phyloP scores from a whole-genome alignment of 768 basidiomycete genomes.

The Lyophyllum shimeji region DNA sequence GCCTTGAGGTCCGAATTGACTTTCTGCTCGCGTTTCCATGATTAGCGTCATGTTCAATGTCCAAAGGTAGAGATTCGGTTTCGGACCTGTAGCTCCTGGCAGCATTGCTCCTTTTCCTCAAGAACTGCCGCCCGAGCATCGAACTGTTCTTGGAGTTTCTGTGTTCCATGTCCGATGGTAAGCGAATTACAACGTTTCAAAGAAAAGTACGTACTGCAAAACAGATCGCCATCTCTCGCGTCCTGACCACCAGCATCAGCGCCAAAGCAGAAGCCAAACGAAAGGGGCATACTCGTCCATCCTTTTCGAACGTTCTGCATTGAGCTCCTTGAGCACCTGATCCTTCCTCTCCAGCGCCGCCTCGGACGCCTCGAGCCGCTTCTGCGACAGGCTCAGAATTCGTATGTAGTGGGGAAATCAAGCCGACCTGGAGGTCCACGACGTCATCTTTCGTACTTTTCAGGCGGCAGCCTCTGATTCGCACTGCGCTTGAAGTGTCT shows the following conservation, averaged over 20 bases:
- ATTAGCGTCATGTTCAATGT: not conserved
- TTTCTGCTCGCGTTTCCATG: conserved; percentile 21
- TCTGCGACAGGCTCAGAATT: not conserved
- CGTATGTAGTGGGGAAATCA: not conserved
- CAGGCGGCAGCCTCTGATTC: conserved; percentile 45
- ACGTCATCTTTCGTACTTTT: conserved; percentile 38
- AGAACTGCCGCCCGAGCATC: conserved; percentile 5
- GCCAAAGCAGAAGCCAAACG: not conserved
- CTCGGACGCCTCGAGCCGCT: not conserved
- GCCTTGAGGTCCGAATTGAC: conserved; percentile 31
- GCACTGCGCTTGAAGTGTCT: conserved; percentile 25
- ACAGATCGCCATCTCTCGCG: not conserved
- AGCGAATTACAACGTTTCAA: not conserved
- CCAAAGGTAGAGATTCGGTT: not conserved
- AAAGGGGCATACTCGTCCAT: not conserved
- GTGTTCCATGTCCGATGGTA: conserved; percentile 26
- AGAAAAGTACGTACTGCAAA: not conserved
- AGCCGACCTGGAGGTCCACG: conserved; percentile 14
- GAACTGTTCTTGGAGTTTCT: conserved; percentile 37
- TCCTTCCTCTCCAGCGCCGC: not conserved
- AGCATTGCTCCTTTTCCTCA: not conserved
- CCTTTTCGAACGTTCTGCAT: not conserved
- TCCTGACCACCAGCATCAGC: not conserved
- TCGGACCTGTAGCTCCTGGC: not conserved
- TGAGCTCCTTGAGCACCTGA: not conserved